Base-by-base conservation (phyloP, 2,329 filamentous ascomycete genomes). In the Aspergillus costaricaensis region DNA sequence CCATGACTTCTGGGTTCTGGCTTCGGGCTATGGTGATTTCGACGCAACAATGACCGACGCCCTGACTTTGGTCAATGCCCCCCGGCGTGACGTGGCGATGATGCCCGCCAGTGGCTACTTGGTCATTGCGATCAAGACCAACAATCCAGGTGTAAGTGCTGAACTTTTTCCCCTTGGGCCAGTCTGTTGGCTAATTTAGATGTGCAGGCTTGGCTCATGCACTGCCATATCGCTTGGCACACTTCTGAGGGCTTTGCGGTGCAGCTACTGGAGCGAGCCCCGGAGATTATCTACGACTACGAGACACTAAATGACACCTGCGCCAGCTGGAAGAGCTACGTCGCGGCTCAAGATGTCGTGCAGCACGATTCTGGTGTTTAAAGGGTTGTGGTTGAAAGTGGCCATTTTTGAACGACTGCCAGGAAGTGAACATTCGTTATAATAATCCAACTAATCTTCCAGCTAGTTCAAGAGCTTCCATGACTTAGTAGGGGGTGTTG, bases 1-100 rank as follows among this genome's bases (percentile, higher is more conserved):
- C 4, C 80, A 82, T 65, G 78, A 82, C 62, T 81, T 81, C 65
- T 77, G 69, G 64, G 65, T 82, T 32, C 67, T 82, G 5, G 70
- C 74, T 23, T 62, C 84, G 65, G 82, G 83, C 1, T 58, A 69
- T 3, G 81, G 82, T 2, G 53, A 44, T 56, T 51, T 51, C 27
- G 49, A 64, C 23, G 47, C 54, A 12, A 15, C 47, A 14, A 19
- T 17, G 36, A 50, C 23, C 8, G 49, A 54, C 0, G 50, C 59
- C 14, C 30, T 64, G 6, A 60, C 61, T 14, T 58, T 50, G 12
- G 49, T 54, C 2, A 66, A 63, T 19, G 62, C 62, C 5, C 62
- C 55, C 14, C 48, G 64, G 21, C 39, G 53, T 5, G 60, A 62
- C 17, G 62, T 60, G 4, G 64, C 62, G 10, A 66, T 50, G 44